These are phyloP conservation scores for Tetradesmus lagerheimii DNA, from an alignment of 139 green algal species.

Conservation along the genomic window DNA sequence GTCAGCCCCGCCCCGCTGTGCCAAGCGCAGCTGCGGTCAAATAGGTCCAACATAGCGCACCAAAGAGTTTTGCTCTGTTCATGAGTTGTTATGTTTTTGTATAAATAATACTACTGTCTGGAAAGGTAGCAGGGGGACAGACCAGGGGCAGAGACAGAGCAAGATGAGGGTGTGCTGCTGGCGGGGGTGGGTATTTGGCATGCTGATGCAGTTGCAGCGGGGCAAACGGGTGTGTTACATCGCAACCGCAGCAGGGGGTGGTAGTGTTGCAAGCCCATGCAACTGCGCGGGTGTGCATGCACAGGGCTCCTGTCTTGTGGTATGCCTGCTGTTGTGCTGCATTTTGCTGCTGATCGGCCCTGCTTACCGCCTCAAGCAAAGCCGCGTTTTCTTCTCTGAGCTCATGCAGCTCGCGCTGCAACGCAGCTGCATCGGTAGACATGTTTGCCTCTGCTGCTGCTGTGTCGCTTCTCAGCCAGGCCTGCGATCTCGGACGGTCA, in stretches of 20 bases:
- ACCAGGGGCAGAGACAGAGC: not conserved
- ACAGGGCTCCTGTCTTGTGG: not conserved
- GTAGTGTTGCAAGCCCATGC: not conserved
- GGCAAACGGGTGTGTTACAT: not conserved
- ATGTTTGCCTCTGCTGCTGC: not conserved
- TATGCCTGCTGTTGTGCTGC: not conserved
- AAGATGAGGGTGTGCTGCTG: not conserved
- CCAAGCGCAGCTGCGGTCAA: slow-evolving; percentile 2
- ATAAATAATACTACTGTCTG: too few species aligned
- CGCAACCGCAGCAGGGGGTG: not conserved
- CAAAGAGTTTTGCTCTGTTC: not conserved
- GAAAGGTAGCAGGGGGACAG: too few species aligned
- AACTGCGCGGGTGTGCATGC: not conserved
- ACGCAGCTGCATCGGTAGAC: not conserved
- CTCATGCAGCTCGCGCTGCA: not conserved
- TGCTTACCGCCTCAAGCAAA: slow-evolving; percentile 25
- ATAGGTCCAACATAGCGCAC: not conserved
- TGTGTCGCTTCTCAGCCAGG: not conserved
- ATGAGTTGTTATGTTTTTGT: too few species aligned
- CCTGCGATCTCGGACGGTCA: not conserved
- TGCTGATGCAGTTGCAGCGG: not conserved
- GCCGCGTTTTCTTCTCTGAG: slow-evolving; percentile 33
- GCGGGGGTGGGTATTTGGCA: not conserved
- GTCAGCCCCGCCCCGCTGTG: slow-evolving; percentile 18
- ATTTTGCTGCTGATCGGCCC: not conserved